These are phyloP conservation scores for Pseudogymnoascus pannorum DNA, from an alignment of 2,329 filamentous ascomycete species.

Conservation along the genomic window DNA sequence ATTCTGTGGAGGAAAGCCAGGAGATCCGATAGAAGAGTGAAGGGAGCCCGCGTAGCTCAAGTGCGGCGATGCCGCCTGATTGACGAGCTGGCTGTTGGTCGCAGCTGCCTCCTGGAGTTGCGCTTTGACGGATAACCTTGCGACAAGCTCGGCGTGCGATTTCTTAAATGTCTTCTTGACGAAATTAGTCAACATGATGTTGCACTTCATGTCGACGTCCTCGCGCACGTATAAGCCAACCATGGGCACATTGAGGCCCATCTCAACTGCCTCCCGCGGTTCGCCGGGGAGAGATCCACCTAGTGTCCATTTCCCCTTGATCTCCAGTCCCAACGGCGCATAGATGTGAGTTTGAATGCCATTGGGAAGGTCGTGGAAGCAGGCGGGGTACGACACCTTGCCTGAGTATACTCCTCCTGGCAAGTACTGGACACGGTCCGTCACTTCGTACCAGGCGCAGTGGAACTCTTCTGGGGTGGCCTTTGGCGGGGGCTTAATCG, in stretches of 20 bases:
- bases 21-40: neutral
- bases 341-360: slow-evolving; percentile 79
- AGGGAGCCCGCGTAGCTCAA: neutral
- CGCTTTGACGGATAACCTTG: slow-evolving; percentile 49
- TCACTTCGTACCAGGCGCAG: slow-evolving; percentile 71
- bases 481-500: slow-evolving; percentile 58
- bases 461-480: slow-evolving; percentile 63
- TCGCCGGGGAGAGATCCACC: slow-evolving; percentile 67
- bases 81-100: slow-evolving; percentile 18
- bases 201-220: slow-evolving; percentile 77
- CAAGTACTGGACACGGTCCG: slow-evolving; percentile 69
- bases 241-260: slow-evolving; percentile 57
- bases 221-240: slow-evolving; percentile 75
- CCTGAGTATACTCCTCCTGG: slow-evolving; percentile 56
- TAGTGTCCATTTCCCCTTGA: slow-evolving; percentile 71
- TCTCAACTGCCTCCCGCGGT: slow-evolving; percentile 54
- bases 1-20: neutral
- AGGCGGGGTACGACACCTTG: slow-evolving; percentile 70
- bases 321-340: slow-evolving; percentile 73
- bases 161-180: slow-evolving; percentile 78
- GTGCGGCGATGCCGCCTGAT: neutral
- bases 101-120: slow-evolving; percentile 27
- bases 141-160: slow-evolving; percentile 63
- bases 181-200: slow-evolving; percentile 65
- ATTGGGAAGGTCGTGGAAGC: slow-evolving; percentile 65